Base-by-base conservation (phyloP, 2,329 filamentous ascomycete genomes). In the Elsinoe arachidis region DNA sequence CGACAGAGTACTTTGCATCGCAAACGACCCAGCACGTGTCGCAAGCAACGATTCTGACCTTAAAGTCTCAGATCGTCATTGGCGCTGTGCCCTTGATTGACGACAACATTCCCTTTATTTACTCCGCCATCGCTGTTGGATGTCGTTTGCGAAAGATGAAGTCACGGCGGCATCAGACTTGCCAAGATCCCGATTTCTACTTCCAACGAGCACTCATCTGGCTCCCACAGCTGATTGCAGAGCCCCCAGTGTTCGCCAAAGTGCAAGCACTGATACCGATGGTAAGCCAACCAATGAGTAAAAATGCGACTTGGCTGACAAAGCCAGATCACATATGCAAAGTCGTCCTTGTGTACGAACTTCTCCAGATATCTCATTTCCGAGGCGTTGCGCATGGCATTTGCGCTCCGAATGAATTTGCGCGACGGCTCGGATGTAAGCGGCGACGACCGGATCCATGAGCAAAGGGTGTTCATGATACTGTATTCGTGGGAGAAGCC, bases 401-500 rank as follows among this genome's bases (percentile, higher is more conserved):
- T 51, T 37, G 46, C 46, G 14, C 26, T 51, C 11, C 46, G 46
- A 51, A 14, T 51, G 23, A 51, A 51, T 11, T 11, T 51, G 26
- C 26, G 14, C 12, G 15, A 14, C 21, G 21, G 26, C 33, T 34
- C 46, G 19, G 10, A 12, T 26, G 41, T 11, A 5, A n/a, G 19
- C 19, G 26, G 5, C 10, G 21, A 46, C 12, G 19, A 46, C n/a
- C 41, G 26, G 19, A 14, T 5, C n/a, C 46, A 51, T 51, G 21
- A 51, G 46, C 23, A n/a, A 2, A 51, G 33, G 46, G 46, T 30
- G 26, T 51, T 51, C 46, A 35, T 51, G 33, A 51, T 51, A n/a
- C 46, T 51, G 9, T 51, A 51, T 17, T 34, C 46, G 7, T 51
- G 46, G 46, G 46, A 51, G 17, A 51, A 51, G 30, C 46, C 46